Evolutionary conservation across 2,329 filamentous ascomycete genomes (phyloP), one percentile per base, ranked within the genome.

Genomic region (Hymenoscyphus linearis): DNA sequence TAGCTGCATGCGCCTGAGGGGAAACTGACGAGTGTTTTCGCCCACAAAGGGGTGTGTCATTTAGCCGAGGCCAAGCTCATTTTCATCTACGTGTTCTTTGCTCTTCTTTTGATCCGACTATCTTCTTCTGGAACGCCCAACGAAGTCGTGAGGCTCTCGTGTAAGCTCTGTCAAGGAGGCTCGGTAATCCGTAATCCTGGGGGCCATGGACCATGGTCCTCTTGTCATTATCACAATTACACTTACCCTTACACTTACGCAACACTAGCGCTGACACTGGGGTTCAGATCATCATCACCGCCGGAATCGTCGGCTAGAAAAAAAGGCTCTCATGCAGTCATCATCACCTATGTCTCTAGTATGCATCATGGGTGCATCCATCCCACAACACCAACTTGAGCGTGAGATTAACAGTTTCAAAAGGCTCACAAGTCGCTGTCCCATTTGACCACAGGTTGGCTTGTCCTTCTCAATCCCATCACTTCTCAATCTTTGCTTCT

Each of bases 401-500:
- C 40, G 18, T n/a, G 7, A 47, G 40, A 47, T 22, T n/a, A 47
- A 18, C 7, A 47, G 40, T 47, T 47, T 47, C 40, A 47, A 47
- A 47, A 47, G 22, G 40, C 40, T 22, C 40, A 1, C 18, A 25
- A 47, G 40, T 22, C 40, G n/a, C 22, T 18, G n/a, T 47, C 40
- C 40, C 9, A 47, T 47, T 47, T 7, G 40, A 47, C 40, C 18
- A 47, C 40, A 47, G 12, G 40, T 47, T n/a, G 40, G 40, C 40
- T 47, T n/a, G 40, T n/a, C 40, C 4, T 47, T 22, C 40, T 47
- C 18, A 47, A 25, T 47, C 40, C 40, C 40, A 47, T 47, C 40
- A 47, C 40, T 4, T 22, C 40, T 22, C 40, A 47, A 47, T 57
- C 18, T 57, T 57, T 47, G 55, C 55, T 57, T 57, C 55, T 57